A percentile compares a stretch with the other conserved stretches of the same genome.
phyloP scores from a whole-genome alignment of 768 basidiomycete genomes.

The Suillus tomentosus region DNA sequence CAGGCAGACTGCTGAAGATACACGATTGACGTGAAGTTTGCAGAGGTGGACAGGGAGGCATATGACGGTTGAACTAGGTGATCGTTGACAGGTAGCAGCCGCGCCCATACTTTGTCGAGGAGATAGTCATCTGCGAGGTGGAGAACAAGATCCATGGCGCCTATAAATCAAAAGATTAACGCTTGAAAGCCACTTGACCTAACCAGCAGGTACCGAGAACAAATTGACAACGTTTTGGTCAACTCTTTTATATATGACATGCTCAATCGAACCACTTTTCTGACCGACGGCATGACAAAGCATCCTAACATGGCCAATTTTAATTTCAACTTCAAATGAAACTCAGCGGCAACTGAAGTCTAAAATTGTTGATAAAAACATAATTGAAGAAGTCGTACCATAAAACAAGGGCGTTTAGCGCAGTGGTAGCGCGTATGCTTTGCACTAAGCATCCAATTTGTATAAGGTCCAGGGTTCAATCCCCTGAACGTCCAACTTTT shows the following conservation, averaged over 20 bases:
- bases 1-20: conserved; percentile 62
- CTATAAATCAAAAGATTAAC: neutral
- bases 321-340: neutral
- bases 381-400: neutral
- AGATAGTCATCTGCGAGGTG: conserved; percentile 65
- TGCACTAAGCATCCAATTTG: conserved; percentile 33
- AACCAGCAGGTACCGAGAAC: neutral
- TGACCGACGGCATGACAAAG: conserved; percentile 18
- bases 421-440: conserved; percentile 48
- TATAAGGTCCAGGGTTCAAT: conserved; percentile 48
- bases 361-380: neutral
- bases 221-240: neutral
- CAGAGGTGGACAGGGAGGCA: conserved; percentile 30
- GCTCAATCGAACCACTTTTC: conserved; percentile 31
- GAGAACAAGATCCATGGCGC: conserved; percentile 83
- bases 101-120: conserved; percentile 81
- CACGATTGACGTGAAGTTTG: conserved; percentile 42
- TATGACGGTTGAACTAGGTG: conserved; percentile 42
- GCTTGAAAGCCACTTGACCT: neutral
- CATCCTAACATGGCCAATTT: neutral
- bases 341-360: conserved; percentile 1
- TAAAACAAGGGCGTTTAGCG: conserved; percentile 26
- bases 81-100: conserved; percentile 58
- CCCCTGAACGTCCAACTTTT: conserved; percentile 43
- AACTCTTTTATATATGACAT: conserved; percentile 25